These are phyloP conservation scores for Nidula niveotomentosa DNA, from an alignment of 1,284 basidiomycete genomes.

Conservation along the genomic window DNA sequence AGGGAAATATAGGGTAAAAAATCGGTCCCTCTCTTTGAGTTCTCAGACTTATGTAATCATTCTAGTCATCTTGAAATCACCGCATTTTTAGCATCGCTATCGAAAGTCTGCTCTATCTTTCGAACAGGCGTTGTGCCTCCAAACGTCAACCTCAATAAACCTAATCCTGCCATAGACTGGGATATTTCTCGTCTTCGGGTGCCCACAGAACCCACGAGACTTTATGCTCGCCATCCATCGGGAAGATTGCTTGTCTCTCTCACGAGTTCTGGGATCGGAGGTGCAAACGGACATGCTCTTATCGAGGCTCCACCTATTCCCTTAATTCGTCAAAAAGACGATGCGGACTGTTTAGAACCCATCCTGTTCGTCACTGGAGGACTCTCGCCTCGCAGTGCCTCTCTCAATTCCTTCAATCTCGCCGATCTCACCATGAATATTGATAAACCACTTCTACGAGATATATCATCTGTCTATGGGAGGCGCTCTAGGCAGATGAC, in stretches of 20 bases:
- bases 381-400: conserved; percentile 28
- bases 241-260: conserved; percentile 33
- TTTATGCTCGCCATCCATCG: conserved; percentile 12
- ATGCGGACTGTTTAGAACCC: conserved; percentile 9
- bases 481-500: conserved; percentile 30
- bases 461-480: conserved; percentile 16
- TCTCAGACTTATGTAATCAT: not conserved
- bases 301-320: conserved; percentile 28
- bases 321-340: not conserved
- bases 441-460: not conserved
- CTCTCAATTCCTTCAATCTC: conserved; percentile 14
- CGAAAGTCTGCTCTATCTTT: conserved; percentile 40
- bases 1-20: conserved; percentile 44
- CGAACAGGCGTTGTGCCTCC: conserved; percentile 33
- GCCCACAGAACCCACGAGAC: conserved; percentile 12
- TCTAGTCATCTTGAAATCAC: conserved; percentile 38
- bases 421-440: conserved; percentile 4
- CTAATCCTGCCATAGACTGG: conserved; percentile 40
- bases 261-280: conserved; percentile 42
- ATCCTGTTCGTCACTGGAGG: conserved; percentile 33
- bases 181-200: conserved; percentile 18
- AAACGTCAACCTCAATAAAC: conserved; percentile 30
- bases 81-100: conserved; percentile 38
- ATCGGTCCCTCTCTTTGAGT: not conserved
- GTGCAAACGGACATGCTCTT: conserved; percentile 38